Percentiles rank a stretch among this genome's conserved stretches.
Evolutionary conservation across 208 protist genomes (phyloP).

Genomic region (Leishmania major): DNA sequence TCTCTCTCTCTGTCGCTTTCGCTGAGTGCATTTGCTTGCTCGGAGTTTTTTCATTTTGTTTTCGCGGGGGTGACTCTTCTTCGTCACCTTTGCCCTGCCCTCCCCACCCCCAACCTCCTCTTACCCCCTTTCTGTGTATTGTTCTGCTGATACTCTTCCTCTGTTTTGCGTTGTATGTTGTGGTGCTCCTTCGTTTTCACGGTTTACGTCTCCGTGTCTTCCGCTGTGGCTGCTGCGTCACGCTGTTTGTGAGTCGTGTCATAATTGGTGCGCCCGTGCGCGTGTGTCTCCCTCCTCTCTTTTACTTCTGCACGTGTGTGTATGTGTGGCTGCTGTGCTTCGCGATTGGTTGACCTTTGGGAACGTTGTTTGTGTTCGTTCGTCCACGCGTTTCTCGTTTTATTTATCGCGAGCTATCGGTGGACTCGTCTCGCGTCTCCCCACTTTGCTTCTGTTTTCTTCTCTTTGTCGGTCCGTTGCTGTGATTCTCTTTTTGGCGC

Average conservation of each 20-base stretch:
- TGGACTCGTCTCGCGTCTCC: neutral
- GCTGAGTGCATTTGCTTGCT: neutral
- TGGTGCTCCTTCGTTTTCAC: conserved; percentile 9
- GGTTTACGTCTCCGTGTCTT: neutral
- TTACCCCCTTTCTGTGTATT: conserved; percentile 21
- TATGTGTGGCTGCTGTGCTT: neutral
- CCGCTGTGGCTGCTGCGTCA: neutral
- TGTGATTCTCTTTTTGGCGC: neutral
- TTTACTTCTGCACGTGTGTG: neutral
- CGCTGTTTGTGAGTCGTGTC: neutral
- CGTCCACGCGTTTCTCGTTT: too few species aligned
- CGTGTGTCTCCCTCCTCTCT: neutral
- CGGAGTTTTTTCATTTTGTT: conserved; percentile 12
- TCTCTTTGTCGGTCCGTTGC: neutral
- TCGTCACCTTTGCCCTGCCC: neutral
- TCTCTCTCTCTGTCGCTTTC: neutral
- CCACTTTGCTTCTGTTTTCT: neutral
- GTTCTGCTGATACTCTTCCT: conserved; percentile 1
- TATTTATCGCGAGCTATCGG: too few species aligned
- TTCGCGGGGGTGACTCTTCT: neutral
- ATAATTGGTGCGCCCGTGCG: neutral
- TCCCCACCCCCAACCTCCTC: neutral
- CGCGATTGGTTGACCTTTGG: neutral
- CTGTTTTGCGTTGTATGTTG: neutral
- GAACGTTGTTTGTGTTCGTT: too few species aligned